A percentile compares a stretch with the other conserved stretches of the same genome.
These are phyloP conservation scores for Suhomyces prunicola DNA, from an alignment of 805 yeast genomes.

Conservation along the genomic window DNA sequence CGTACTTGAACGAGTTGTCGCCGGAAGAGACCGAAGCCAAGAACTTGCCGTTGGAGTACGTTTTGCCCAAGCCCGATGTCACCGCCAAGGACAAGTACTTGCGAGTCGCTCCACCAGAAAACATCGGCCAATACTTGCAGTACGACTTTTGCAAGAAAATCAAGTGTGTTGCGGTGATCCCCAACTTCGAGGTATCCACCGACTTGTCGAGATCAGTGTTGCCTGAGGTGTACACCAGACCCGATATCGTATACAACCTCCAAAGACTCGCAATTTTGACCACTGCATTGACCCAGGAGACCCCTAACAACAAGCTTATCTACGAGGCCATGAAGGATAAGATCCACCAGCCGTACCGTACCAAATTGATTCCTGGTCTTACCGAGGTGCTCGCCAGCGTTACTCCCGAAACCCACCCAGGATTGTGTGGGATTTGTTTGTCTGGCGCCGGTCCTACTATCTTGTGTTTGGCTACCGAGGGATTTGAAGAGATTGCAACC, in stretches of 20 bases:
- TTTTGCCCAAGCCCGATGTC: slow-evolving; percentile 70
- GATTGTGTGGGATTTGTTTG: slow-evolving; percentile 88
- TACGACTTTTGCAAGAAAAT: slow-evolving; percentile 80
- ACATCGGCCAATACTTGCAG: slow-evolving; percentile 85
- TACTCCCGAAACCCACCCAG: slow-evolving; percentile 79
- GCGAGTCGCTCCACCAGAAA: slow-evolving; percentile 60
- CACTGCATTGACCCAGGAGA: slow-evolving; percentile 80
- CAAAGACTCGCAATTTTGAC: slow-evolving; percentile 93
- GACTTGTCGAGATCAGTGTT: slow-evolving; percentile 88
- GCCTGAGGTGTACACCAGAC: slow-evolving; percentile 72
- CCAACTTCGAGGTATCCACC: slow-evolving; percentile 91
- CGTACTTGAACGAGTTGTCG: slow-evolving; percentile 78
- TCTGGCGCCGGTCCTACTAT: slow-evolving; percentile 99
- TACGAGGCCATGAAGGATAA: slow-evolving; percentile 96
- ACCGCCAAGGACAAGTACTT: slow-evolving; percentile 54
- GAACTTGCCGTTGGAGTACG: slow-evolving; percentile 81
- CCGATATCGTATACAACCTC: slow-evolving; percentile 86
- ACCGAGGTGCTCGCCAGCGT: slow-evolving; percentile 73
- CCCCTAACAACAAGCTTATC: slow-evolving; percentile 79
- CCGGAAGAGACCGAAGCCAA: slow-evolving; percentile 69
- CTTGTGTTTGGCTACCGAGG: slow-evolving; percentile 85
- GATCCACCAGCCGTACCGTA: slow-evolving; percentile 96
- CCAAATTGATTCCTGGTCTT: slow-evolving; percentile 87
- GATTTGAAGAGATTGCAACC: slow-evolving; percentile 77
- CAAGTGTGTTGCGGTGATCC: slow-evolving; percentile 87